Percentiles rank a stretch among this genome's conserved stretches.
These are phyloP conservation scores for Penicillium sp. DNA, from an alignment of 2,329 filamentous ascomycete species.

Conservation along the genomic window DNA sequence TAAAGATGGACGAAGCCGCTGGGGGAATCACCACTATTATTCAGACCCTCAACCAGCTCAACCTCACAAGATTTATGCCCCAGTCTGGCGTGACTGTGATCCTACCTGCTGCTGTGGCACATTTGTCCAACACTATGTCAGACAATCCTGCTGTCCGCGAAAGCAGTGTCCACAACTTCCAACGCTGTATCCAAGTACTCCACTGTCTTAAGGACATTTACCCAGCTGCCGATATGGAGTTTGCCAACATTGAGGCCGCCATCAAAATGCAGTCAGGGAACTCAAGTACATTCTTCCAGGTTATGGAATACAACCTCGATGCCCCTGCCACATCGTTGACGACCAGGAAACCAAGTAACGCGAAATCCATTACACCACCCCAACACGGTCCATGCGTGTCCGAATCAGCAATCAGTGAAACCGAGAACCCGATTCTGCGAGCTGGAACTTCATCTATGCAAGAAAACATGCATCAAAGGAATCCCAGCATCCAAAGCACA, in stretches of 20 bases:
- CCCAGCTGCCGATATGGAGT: conserved; percentile 75
- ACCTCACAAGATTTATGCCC: conserved; percentile 72
- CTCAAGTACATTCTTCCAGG: conserved; percentile 31
- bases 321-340: conserved; percentile 10
- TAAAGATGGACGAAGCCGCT: conserved; percentile 77
- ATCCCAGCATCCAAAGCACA: conserved; percentile 8
- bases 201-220: conserved; percentile 80
- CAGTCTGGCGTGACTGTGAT: conserved; percentile 85
- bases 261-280: conserved; percentile 32
- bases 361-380: conserved; percentile 14
- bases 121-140: conserved; percentile 81
- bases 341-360: conserved; percentile 17
- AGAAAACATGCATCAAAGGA: neutral
- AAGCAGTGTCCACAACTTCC: conserved; percentile 71
- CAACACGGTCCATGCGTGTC: conserved; percentile 3
- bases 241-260: conserved; percentile 36
- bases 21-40: conserved; percentile 77
- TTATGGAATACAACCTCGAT: conserved; percentile 34
- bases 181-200: conserved; percentile 82
- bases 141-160: conserved; percentile 67
- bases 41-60: conserved; percentile 66
- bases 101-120: conserved; percentile 83
- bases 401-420: neutral
- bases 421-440: neutral
- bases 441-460: neutral